Conservation (phyloP, 2,329 filamentous ascomycete species). For the Pestalotiopsis sp. region DNA sequence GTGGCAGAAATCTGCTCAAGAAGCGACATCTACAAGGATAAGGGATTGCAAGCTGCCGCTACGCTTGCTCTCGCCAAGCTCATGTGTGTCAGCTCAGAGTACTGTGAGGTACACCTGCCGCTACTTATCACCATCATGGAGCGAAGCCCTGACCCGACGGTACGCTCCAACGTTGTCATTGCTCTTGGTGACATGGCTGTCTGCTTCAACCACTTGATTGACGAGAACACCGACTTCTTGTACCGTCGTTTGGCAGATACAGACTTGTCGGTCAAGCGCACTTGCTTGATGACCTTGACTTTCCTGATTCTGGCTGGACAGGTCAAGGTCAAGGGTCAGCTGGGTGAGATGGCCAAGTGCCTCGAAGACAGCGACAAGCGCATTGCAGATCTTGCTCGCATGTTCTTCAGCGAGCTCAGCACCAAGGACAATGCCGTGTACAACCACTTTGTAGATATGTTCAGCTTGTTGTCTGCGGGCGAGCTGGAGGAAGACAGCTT, state of each 20-base stretch:
- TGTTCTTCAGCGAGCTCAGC: slow-evolving; percentile 98
- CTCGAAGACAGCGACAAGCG: slow-evolving; percentile 94
- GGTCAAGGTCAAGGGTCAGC: slow-evolving; percentile 98
- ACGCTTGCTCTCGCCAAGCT: slow-evolving; percentile 95
- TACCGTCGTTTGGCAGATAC: slow-evolving; percentile 90
- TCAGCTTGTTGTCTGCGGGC: slow-evolving; percentile 86
- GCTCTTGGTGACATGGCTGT: slow-evolving; percentile 98
- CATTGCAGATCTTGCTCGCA: slow-evolving; percentile 89
- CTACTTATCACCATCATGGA: slow-evolving; percentile 98
- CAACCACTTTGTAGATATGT: slow-evolving; percentile 99
- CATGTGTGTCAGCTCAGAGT: slow-evolving; percentile 97
- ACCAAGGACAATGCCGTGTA: slow-evolving; percentile 99
- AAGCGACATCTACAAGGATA: slow-evolving; percentile 89
- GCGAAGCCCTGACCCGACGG: slow-evolving; percentile 87
- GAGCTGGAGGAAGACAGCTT: slow-evolving; percentile 85
- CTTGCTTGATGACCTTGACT: slow-evolving; percentile 96
- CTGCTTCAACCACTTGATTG: slow-evolving; percentile 98
- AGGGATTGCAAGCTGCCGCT: slow-evolving; percentile 87
- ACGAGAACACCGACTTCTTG: slow-evolving; percentile 98
- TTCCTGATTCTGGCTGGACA: slow-evolving; percentile 97
- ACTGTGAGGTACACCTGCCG: slow-evolving; percentile 90
- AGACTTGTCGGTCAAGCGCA: slow-evolving; percentile 90
- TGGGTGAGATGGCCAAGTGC: slow-evolving; percentile 99
- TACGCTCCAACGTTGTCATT: slow-evolving; percentile 94
- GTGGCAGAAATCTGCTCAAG: slow-evolving; percentile 94